phyloP scores from a whole-genome alignment of 2,329 filamentous ascomycete genomes.

The Escovopsis sp. region DNA sequence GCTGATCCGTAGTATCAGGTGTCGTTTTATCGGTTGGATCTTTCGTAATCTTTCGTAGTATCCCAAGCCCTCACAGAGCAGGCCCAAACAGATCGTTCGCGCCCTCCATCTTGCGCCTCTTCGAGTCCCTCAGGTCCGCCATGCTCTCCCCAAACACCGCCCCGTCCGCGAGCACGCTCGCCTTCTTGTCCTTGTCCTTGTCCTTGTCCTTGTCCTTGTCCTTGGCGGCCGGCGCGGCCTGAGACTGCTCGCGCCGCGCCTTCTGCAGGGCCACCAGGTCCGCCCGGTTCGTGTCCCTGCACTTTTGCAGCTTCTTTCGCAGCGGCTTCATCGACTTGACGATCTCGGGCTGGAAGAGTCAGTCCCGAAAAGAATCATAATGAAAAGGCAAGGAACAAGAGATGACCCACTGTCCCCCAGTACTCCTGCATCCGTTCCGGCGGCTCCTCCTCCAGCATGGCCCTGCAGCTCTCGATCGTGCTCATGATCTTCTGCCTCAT shows the following conservation, averaged over 20 bases:
- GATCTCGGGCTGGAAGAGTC: constrained; percentile 24
- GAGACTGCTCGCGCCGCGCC: constrained; percentile 39
- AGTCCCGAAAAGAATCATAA: constrained; percentile 5
- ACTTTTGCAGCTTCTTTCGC: constrained; percentile 55
- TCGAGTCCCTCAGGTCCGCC: constrained; percentile 24
- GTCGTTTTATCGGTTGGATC: no score
- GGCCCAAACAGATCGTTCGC: constrained; percentile 34
- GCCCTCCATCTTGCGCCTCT: constrained; percentile 30
- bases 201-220: no score
- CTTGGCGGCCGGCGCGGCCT: constrained; percentile 23
- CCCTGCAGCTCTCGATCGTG: constrained; percentile 35
- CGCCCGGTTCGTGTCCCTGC: constrained; percentile 58
- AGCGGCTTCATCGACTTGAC: constrained; percentile 37
- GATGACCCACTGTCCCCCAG: constrained; percentile 34
- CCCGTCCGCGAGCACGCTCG: constrained; percentile 23
- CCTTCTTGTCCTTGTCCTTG: constrained; percentile 15
- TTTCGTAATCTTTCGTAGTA: neutral
- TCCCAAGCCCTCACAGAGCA: constrained; percentile 15
- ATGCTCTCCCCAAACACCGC: constrained; percentile 32
- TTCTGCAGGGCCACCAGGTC: constrained; percentile 57
- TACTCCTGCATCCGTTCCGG: constrained; percentile 40
- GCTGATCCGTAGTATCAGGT: no score
- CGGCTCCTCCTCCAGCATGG: constrained; percentile 41
- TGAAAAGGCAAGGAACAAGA: neutral
- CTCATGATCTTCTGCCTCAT: constrained; percentile 33